phyloP scores from a whole-genome alignment of 345 rosid species.

The Arabis hirsuta region DNA sequence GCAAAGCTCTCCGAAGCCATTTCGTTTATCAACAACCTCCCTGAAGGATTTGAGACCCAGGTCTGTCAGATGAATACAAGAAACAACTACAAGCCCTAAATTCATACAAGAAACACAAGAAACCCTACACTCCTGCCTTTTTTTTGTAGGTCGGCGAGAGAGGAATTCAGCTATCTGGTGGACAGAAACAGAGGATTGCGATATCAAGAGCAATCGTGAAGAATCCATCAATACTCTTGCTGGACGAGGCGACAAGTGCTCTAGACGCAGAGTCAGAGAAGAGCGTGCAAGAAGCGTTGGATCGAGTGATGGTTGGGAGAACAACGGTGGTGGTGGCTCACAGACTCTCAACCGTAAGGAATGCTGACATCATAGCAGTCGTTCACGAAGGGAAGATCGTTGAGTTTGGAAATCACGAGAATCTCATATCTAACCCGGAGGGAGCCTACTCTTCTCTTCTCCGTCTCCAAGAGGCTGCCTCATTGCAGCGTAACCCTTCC shows the following conservation, averaged over 20 bases:
- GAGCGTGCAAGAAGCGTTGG: constrained; percentile 94
- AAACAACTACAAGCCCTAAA: not conserved
- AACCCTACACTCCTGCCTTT: not conserved
- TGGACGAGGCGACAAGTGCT: constrained; percentile 98
- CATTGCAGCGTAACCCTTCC: constrained; percentile 67
- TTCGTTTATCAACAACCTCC: constrained; percentile 83
- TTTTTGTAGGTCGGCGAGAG: constrained; percentile 80
- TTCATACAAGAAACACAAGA: not conserved
- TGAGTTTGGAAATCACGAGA: constrained; percentile 90
- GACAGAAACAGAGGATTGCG: constrained; percentile 96
- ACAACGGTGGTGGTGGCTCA: constrained; percentile 93
- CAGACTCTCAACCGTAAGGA: constrained; percentile 86
- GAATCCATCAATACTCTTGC: constrained; percentile 83
- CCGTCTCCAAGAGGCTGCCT: constrained; percentile 80
- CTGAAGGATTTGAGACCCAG: constrained; percentile 93
- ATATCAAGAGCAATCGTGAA: constrained; percentile 89
- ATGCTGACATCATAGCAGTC: constrained; percentile 87
- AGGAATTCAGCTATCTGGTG: constrained; percentile 92
- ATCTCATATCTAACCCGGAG: constrained; percentile 65
- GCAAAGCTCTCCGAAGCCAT: constrained; percentile 90
- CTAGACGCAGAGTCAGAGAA: constrained; percentile 93
- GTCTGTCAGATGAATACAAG: constrained; percentile 40
- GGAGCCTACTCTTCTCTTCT: constrained; percentile 74
- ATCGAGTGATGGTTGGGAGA: constrained; percentile 92
- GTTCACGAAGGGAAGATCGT: constrained; percentile 80